Conservation (phyloP, 345 rosid genomes). For the Garcia nutans region DNA sequence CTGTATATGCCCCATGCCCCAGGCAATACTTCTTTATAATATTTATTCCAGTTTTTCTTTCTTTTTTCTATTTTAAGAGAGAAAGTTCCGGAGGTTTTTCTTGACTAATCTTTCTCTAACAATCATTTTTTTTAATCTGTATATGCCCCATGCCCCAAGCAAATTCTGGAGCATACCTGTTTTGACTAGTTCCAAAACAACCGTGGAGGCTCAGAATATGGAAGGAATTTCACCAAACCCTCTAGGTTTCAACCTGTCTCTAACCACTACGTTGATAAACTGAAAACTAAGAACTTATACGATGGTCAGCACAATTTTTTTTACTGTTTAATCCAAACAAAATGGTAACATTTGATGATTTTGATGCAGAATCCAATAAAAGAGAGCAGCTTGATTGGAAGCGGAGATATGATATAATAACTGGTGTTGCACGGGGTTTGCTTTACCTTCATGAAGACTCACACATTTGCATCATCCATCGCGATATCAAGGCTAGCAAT, state of each 20-base stretch:
- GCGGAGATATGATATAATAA: constrained; percentile 66
- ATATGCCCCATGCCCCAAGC: background rate
- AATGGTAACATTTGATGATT: constrained; percentile 7
- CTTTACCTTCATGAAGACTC: constrained; percentile 95
- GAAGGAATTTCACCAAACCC: background rate
- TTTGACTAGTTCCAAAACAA: constrained; percentile 22
- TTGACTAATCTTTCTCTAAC: background rate
- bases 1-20: background rate
- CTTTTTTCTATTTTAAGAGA: background rate
- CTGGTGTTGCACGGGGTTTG: constrained; percentile 80
- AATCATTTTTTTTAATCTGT: constrained; percentile 6
- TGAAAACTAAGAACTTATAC: background rate
- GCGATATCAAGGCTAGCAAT: constrained; percentile 95
- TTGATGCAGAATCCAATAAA: constrained; percentile 47
- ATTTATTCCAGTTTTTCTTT: background rate
- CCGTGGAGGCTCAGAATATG: background rate
- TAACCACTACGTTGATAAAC: constrained; percentile 14
- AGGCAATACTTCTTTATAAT: no score
- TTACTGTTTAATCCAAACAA: background rate
- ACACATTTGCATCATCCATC: constrained; percentile 77
- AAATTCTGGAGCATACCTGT: background rate
- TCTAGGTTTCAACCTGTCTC: constrained; percentile 5
- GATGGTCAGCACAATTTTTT: background rate
- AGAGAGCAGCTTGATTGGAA: constrained; percentile 74
- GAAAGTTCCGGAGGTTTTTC: background rate